A percentile compares a stretch with the other conserved stretches of the same genome.
phyloP scores from a whole-genome alignment of 2,329 filamentous ascomycete species.

The Tolypocladium nubicola region DNA sequence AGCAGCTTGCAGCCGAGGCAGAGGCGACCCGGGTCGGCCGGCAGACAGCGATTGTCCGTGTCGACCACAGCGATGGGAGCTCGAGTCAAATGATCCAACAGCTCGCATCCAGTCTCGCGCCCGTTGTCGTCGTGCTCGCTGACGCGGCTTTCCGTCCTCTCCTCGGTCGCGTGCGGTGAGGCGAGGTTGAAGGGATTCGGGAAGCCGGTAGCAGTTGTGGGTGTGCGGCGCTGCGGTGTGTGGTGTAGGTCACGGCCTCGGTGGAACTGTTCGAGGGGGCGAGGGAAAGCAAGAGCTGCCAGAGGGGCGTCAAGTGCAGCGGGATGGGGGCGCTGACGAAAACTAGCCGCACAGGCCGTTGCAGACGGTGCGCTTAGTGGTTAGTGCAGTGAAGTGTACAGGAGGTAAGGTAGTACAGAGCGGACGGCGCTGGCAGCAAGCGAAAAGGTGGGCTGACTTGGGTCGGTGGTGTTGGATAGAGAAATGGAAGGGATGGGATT shows the following conservation, averaged over 20 bases:
- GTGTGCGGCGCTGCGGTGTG: not conserved
- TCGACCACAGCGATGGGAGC: not conserved
- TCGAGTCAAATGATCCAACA: not conserved
- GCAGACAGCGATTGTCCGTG: not conserved
- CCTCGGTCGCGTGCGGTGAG: not conserved
- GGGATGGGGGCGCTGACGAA: too few species aligned
- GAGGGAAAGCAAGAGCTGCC: not conserved
- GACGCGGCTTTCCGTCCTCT: not conserved
- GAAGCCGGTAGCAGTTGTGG: not conserved
- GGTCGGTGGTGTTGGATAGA: not conserved
- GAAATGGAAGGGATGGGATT: not conserved
- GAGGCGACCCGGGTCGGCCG: not conserved
- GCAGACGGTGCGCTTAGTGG: not conserved
- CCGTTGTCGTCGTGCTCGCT: not conserved
- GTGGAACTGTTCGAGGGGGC: not conserved
- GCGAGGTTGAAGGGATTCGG: not conserved
- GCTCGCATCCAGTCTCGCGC: not conserved
- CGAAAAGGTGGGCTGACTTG: not conserved
- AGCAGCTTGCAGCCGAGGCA: not conserved
- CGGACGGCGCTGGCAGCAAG: not conserved
- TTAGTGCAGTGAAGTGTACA: not conserved
- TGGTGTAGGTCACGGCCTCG: not conserved
- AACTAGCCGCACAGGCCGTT: not conserved
- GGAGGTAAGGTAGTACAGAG: too few species aligned
- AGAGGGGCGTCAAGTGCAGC: not conserved